These are phyloP conservation scores for Pestalotiopsis sp. DNA, from an alignment of 2,329 filamentous ascomycete species.

Conservation along the genomic window DNA sequence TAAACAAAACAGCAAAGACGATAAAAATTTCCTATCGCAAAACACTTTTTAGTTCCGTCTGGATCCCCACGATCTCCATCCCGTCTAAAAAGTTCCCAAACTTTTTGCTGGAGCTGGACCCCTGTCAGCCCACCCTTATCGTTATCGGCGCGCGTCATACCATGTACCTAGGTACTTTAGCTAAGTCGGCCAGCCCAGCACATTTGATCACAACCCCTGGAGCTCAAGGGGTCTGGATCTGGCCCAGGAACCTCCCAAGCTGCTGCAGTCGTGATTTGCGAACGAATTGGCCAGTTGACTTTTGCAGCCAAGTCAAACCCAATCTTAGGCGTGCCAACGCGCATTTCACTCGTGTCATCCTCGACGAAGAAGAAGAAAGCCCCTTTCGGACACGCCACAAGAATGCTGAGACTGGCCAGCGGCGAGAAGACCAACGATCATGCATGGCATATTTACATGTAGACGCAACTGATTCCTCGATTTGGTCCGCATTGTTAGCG, in stretches of 20 bases:
- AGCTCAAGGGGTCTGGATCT: neutral
- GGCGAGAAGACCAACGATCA: neutral
- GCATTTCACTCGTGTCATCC: neutral
- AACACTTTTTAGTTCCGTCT: neutral
- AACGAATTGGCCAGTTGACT: too few species aligned
- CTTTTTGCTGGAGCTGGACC: constrained; percentile 14
- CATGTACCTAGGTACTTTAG: neutral
- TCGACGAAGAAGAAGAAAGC: too few species aligned
- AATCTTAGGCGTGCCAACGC: neutral
- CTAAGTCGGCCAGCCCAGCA: neutral
- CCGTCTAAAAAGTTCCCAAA: constrained; percentile 12
- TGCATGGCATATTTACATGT: neutral
- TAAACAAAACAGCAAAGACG: neutral
- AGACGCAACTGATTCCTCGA: neutral
- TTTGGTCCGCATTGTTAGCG: neutral
- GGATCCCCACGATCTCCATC: constrained; percentile 10
- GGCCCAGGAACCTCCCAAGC: neutral
- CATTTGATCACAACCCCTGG: neutral
- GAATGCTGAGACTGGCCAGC: neutral
- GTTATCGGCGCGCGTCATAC: constrained; percentile 16
- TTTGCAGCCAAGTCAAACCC: too few species aligned
- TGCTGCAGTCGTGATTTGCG: too few species aligned
- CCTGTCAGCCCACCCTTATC: constrained; percentile 16
- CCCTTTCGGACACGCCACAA: neutral
- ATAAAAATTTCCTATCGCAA: neutral